Conservation (phyloP, 2,329 filamentous ascomycete species). For the Fusarium dimerum region DNA sequence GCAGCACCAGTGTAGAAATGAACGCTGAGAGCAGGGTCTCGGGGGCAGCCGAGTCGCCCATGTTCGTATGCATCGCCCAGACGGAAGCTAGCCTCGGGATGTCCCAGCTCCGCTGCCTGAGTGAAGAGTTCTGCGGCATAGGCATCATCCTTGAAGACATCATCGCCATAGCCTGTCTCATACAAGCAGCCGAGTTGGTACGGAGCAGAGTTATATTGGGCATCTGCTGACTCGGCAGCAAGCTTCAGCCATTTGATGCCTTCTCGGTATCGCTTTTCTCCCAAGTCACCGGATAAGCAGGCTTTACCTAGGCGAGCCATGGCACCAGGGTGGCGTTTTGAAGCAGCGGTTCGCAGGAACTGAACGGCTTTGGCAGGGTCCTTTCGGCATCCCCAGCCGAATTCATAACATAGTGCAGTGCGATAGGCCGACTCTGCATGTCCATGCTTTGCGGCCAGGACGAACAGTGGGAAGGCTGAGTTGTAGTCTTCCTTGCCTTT, state of each 20-base stretch:
- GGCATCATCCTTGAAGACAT: constrained; percentile 85
- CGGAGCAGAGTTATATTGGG: constrained; percentile 89
- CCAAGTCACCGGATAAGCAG: constrained; percentile 86
- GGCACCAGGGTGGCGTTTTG: constrained; percentile 92
- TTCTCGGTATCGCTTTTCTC: constrained; percentile 82
- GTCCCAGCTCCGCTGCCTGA: constrained; percentile 87
- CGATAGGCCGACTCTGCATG: constrained; percentile 96
- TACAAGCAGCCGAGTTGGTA: constrained; percentile 89
- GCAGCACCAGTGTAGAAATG: constrained; percentile 97
- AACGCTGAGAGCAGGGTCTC: constrained; percentile 88
- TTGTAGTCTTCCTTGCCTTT: constrained; percentile 93
- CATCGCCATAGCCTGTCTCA: constrained; percentile 89
- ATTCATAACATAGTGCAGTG: constrained; percentile 93
- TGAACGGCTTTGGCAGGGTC: constrained; percentile 91
- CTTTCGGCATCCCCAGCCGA: constrained; percentile 92
- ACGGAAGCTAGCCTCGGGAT: constrained; percentile 80
- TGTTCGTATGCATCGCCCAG: constrained; percentile 98
- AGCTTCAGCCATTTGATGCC: constrained; percentile 96
- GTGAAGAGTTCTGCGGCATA: constrained; percentile 96
- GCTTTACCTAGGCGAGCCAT: constrained; percentile 91
- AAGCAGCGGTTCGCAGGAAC: constrained; percentile 85
- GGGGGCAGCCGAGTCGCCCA: constrained; percentile 81
- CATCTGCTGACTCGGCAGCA: constrained; percentile 83
- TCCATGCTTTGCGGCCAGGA: constrained; percentile 92
- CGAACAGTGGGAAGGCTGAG: constrained; percentile 87